Conservation (phyloP, 169 alveolate genomes). For the Cryptosporidium xiaoi region DNA sequence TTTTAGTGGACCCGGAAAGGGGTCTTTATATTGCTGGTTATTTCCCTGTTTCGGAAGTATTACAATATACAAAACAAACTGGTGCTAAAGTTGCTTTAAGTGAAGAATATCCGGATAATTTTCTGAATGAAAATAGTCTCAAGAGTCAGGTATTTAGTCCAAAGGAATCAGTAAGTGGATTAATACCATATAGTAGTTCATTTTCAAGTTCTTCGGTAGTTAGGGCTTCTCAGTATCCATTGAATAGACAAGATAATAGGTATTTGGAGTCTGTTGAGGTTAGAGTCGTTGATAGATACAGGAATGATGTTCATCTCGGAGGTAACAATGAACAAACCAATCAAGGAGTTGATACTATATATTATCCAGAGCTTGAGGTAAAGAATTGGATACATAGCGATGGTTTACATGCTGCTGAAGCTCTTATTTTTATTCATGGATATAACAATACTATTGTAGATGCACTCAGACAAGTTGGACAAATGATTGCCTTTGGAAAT, state of each 20-base stretch:
- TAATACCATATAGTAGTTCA: conserved; percentile 49
- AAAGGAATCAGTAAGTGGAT: conserved; percentile 70
- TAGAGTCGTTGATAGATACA: conserved; percentile 73
- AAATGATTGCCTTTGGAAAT: conserved; percentile 84
- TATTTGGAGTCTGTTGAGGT: conserved; percentile 71
- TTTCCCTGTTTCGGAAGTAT: conserved; percentile 47
- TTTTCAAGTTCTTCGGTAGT: conserved; percentile 60
- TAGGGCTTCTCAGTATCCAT: conserved; percentile 61
- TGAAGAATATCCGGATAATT: conserved; percentile 31
- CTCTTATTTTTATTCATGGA: conserved; percentile 85
- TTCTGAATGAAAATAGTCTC: conserved; percentile 63
- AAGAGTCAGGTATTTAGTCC: conserved; percentile 75
- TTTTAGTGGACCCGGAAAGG: conserved; percentile 84
- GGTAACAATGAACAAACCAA: conserved; percentile 67
- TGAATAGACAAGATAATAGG: conserved; percentile 63
- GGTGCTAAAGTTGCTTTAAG: conserved; percentile 52
- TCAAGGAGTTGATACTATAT: conserved; percentile 29
- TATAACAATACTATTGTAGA: conserved; percentile 77
- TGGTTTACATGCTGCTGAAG: conserved; percentile 81
- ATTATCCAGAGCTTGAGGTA: conserved; percentile 65
- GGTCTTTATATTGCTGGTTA: conserved; percentile 76
- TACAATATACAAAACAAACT: conserved; percentile 48
- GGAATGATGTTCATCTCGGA: conserved; percentile 56
- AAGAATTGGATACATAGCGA: conserved; percentile 82
- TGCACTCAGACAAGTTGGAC: conserved; percentile 82